Base-by-base conservation (phyloP, 257 asterid genomes). In the Cruciata laevipes region DNA sequence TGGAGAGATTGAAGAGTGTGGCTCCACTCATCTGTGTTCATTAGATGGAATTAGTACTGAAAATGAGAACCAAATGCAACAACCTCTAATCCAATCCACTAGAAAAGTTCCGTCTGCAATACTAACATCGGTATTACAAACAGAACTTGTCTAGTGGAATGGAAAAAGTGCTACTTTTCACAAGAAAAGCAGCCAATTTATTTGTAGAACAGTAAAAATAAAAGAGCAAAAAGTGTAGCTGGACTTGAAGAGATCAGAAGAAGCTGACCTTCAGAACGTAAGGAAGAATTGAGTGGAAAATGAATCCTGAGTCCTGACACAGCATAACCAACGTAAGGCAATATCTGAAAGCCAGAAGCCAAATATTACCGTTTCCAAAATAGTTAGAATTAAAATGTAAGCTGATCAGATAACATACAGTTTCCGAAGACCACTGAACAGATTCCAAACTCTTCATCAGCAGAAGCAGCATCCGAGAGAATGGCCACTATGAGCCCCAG, bases 1-100 rank as follows among this genome's bases (percentile, higher is more conserved):
- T 77, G 16, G 97, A 90, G 30, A 90, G 92, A 79, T 83, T 86
- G 77, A 87, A 83, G 69, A 90, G 65, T 18, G 97, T 85, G 31
- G 97, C 75, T 69, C 97, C 97, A 65, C 92, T 79, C 79, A 76
- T 80, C 97, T 90, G 86, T 49, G 27, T 11, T 21, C 66, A 61
- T 42, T 0, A 37, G 8, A 37, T 37, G 44, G 12, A 37, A 27
- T 27, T 27, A 27, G 8, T 37, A 37, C 44, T 37, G 12, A 37
- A 37, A 37, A 37, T 37, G 1, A 37, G 12, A 37, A 6, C 44
- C 12, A 8, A 37, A 37, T 37, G 2, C 44, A 3, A 9, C 44
- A 3, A 4, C 37, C 7, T 32, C 37, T 6, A 6, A 3, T 27
- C 10, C 16, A 6, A 3, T 27, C 10, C 16, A 40, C 30, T 32